phyloP scores from a whole-genome alignment of 2,329 filamentous ascomycete genomes.

The Cadophora sp. region DNA sequence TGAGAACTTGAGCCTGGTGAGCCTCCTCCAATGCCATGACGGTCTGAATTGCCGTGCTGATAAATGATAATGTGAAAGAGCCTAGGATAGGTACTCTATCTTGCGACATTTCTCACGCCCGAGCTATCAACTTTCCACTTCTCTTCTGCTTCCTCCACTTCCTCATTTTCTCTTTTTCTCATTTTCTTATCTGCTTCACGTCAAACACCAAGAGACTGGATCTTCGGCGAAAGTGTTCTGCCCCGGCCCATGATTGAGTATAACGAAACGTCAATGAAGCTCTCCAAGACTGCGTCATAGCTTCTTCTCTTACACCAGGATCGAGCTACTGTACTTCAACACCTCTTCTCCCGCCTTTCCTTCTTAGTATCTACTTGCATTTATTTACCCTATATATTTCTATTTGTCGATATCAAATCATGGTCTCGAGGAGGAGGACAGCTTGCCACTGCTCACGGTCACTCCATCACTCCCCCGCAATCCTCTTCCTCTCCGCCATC shows the following conservation, averaged over 20 bases:
- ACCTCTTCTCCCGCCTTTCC: not conserved
- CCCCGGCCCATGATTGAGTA: not conserved
- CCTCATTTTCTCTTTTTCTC: not conserved
- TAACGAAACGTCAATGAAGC: slow-evolving; percentile 11
- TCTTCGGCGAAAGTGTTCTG: not conserved
- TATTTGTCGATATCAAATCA: slow-evolving; percentile 6
- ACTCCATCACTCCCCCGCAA: slow-evolving; percentile 30
- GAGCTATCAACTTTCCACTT: not conserved
- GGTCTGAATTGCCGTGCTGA: slow-evolving; percentile 18
- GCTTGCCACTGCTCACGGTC: slow-evolving; percentile 35
- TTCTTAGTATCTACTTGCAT: not conserved
- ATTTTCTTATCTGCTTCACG: not conserved
- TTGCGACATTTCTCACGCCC: not conserved
- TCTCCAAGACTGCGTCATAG: slow-evolving; percentile 1
- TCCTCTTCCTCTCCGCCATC: slow-evolving; percentile 39
- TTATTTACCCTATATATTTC: not conserved
- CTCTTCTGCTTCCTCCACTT: not conserved
- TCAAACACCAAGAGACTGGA: not conserved
- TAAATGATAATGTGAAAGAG: slow-evolving; percentile 10
- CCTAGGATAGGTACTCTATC: not conserved
- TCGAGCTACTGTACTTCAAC: not conserved
- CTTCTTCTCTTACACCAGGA: not conserved
- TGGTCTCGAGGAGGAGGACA: slow-evolving; percentile 26
- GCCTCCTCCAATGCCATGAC: not conserved
- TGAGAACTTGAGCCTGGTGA: not conserved